Base-by-base conservation (phyloP, 306 rosid species). In the Vigna mungo region DNA sequence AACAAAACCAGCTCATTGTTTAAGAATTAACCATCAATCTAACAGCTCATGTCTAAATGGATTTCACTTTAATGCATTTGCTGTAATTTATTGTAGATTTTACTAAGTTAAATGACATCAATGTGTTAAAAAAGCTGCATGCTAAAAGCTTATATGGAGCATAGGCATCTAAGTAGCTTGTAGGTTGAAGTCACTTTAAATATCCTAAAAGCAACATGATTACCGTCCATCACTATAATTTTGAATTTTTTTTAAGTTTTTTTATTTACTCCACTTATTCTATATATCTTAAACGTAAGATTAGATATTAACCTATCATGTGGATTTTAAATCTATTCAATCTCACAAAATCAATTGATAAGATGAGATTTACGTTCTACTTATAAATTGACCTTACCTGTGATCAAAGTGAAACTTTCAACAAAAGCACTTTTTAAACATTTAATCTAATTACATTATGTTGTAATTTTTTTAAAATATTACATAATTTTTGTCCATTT, bases 141-240 rank as follows among this genome's bases (percentile, higher is more conserved):
- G 48, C 49, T 44, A 68, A 68, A 78, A 55, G 69, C 39, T 30
- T 14, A 44, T 14, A 44, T 77, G 66, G 59, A 67, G 67, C 63
- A 63, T 52, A 43, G 54, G 72, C 12, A 0, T 43, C 37, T 67
- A 39, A 12, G 15, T 72, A 54, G 2, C 23, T 30, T 30, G 48
- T 47, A n/a, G 47, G 48, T 44, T 60, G 49, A n/a, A 74, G 23
- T 61, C 48, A 14, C 68, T 25, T n/a, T 12, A 77, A 4, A 23
- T 20, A 48, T 15, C 20, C 32, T 11, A 7, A 66, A 49, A 75
- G 37, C 44, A 68, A 54, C 66, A 67, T 14, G 67, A 27, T 71
- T 72, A 47, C 73, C 49, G 20, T 70, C 37, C 52, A 54, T 78
- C 61, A 61, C 60, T n/a, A 16, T 60, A n/a, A n/a, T 34, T 34